phyloP scores from a whole-genome alignment of 106 monocot genomes.

The Gastrodia elata region DNA sequence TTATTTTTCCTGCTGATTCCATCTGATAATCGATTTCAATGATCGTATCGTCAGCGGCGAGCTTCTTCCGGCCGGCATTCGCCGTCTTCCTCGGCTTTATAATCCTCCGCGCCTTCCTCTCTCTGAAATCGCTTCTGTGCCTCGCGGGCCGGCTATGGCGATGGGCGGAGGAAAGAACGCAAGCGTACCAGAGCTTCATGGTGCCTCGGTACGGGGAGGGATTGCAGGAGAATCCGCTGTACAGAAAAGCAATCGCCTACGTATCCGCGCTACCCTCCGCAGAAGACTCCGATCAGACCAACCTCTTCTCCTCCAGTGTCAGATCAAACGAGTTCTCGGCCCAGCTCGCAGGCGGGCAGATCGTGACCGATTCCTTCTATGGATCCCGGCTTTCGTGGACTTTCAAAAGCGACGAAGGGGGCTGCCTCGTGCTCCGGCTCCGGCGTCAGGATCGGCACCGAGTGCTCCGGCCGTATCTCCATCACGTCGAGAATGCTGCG shows the following conservation, averaged over 20 bases:
- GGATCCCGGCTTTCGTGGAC: conserved; percentile 53
- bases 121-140: conserved; percentile 19
- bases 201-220: conserved; percentile 36
- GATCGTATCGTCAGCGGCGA: conserved; percentile 3
- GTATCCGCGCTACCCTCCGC: conserved; percentile 54
- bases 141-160: conserved; percentile 26
- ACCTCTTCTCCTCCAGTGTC: conserved; percentile 34
- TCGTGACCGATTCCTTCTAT: conserved; percentile 48
- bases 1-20: neutral
- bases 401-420: neutral
- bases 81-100: conserved; percentile 10
- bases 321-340: conserved; percentile 39
- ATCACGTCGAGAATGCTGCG: conserved; percentile 54
- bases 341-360: conserved; percentile 24
- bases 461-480: conserved; percentile 62
- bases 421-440: conserved; percentile 34
- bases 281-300: conserved; percentile 46
- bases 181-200: conserved; percentile 39
- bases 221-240: conserved; percentile 51
- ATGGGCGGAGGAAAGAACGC: conserved; percentile 25
- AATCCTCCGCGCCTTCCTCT: conserved; percentile 35
- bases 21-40: neutral
- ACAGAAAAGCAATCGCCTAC: conserved; percentile 43
- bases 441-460: conserved; percentile 44
- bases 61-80: neutral